Evolutionary conservation across 768 basidiomycete species (phyloP), one percentile per base, ranked within the genome.

Genomic region (Lactarius akahatsu): DNA sequence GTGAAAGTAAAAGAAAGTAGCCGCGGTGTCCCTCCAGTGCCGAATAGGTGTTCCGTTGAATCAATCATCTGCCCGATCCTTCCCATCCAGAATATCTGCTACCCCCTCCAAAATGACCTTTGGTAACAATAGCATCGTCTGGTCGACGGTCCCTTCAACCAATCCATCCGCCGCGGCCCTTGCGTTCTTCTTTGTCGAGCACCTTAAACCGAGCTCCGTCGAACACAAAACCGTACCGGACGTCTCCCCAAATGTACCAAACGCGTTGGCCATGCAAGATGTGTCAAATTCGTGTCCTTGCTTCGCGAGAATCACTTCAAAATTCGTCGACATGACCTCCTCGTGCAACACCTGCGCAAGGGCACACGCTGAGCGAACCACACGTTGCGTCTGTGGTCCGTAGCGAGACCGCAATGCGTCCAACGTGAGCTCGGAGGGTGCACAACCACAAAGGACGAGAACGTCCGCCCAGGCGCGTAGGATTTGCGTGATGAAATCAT

Each of bases 51-150:
- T 57, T 30, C 56, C 56, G 56, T 32, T 36, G 16, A 20, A 34
- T 50, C 41, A 63, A 36, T 56, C 62, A 40, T 43, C 30, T n/a
- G 34, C 62, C 15, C 41, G 47, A 26, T 11, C 64, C 56, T 36
- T 70, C 4, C 66, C 60, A 55, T 80, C 80, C 56, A 83, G 76
- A 70, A 82, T 78, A 57, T 84, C 80, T 67, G 82, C 77, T 15
- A 89, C 87, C n/a, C 86, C 86, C 72, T 91, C 89, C 63, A 91
- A 76, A 47, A 92, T 85, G 3, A 91, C 89, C 74, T 89, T 91
- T n/a, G 90, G 89, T 72, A 80, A 80, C 64, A 91, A 77, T 59
- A 92, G 75, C 61, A 86, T 74, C 71, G 86, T 82, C 67, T 82
- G 80, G 60, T 90, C 90, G 52, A 85, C 74, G 30, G 71, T 74